These are phyloP conservation scores for Lathyrus oleraceus DNA, from an alignment of 306 rosid species.

Conservation along the genomic window DNA sequence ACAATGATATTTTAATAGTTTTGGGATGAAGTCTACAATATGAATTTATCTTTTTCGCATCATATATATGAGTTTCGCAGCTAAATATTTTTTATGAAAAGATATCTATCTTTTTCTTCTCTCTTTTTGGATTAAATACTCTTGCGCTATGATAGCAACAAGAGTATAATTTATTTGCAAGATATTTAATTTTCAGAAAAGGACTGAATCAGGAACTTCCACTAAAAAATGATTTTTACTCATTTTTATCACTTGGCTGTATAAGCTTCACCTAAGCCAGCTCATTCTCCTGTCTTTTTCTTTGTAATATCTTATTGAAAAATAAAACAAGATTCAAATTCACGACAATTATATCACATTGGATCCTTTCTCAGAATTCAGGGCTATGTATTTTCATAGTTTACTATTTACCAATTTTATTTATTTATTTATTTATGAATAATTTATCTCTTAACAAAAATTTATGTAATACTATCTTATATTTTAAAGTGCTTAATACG, in stretches of 20 bases:
- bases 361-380: conserved; percentile 2
- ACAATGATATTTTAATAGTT: no score
- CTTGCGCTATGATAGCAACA: not conserved
- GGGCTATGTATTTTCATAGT: not conserved
- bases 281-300: not conserved
- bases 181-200: not conserved
- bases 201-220: not conserved
- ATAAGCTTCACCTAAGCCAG: not conserved
- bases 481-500: not conserved
- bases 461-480: not conserved
- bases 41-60: no score
- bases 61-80: no score
- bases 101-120: not conserved
- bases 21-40: no score
- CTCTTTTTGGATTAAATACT: not conserved
- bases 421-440: no score
- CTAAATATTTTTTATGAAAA: no score
- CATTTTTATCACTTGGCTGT: not conserved
- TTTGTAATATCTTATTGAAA: not conserved
- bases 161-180: not conserved
- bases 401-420: no score
- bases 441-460: not conserved
- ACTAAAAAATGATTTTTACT: not conserved
- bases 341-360: not conserved
- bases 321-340: not conserved